Evolutionary conservation across 768 basidiomycete genomes (phyloP), one percentile per base, ranked within the genome.

Genomic region (Trametes elegans): DNA sequence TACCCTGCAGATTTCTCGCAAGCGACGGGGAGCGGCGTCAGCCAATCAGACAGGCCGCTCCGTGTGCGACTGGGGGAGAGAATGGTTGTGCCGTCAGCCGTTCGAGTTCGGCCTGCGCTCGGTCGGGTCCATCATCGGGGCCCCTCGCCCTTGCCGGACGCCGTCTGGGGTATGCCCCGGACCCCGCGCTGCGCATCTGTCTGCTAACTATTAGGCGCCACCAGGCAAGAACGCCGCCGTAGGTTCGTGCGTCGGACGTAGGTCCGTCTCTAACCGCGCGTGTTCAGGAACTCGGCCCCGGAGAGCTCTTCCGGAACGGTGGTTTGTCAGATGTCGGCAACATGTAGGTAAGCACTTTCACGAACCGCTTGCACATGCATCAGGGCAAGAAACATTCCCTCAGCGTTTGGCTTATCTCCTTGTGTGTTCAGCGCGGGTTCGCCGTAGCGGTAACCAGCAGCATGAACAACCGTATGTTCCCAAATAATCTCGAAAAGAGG

Each of bases 1-100:
- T 42, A 32, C 13, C 53, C 45, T 14, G 16, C 38, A 46, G 48
- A 47, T 47, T 47, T 45, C 53, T 52, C 50, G 50, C 50, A 28
- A 9, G 18, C 50, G 31, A 21, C 23, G 24, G 42, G 16, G 26
- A 21, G 51, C 27, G 51, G 31, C 26, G 50, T 36, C 34, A 26
- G 24, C 51, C 51, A 53, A 53, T 44, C 51, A 28, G 42, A 27
- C 29, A 8, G 16, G 16, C 10, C 26, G 34, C 32, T 9, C 4
- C 23, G 8, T 24, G 5, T 18, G 23, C 7, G 40, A 21, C 19
- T 29, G 49, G 38, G 35, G 49, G 28, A 27, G 16, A 29, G 39
- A 49, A 40, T 26, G 35, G 38, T 49, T 36, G 21, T 36, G 35
- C 47, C 35, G 35, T 18, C 36, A 13, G 29, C 41, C 28, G 28